phyloP scores from a whole-genome alignment of 495 filamentous ascomycete genomes.

The Aspergillus nanangensis region DNA sequence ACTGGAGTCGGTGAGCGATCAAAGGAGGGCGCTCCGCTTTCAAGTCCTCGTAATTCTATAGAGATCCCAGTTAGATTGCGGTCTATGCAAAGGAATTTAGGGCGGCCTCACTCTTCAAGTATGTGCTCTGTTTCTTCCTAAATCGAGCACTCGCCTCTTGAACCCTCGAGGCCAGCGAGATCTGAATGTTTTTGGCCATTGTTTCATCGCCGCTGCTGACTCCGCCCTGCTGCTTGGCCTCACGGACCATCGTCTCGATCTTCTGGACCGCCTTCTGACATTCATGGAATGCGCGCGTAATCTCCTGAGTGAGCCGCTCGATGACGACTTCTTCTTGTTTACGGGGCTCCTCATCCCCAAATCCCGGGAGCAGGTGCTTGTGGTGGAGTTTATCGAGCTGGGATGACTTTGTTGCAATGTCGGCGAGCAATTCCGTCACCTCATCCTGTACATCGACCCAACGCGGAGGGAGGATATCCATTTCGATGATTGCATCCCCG shows the following conservation, averaged over 20 bases:
- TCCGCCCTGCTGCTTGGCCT: conserved; percentile 61
- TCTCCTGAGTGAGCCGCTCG: conserved; percentile 82
- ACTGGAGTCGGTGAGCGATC: conserved; percentile 62
- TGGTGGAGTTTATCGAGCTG: conserved; percentile 89
- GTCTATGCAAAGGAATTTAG: neutral
- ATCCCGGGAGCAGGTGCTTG: conserved; percentile 94
- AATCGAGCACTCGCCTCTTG: conserved; percentile 92
- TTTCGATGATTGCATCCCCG: conserved; percentile 94
- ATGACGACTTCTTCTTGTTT: conserved; percentile 80
- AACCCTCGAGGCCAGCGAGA: conserved; percentile 78
- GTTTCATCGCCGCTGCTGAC: conserved; percentile 80
- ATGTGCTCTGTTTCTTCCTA: conserved; percentile 93
- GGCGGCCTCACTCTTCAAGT: conserved; percentile 73
- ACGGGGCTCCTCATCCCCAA: conserved; percentile 89
- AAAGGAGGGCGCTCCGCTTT: conserved; percentile 57
- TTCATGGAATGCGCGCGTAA: conserved; percentile 82
- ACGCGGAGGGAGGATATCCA: conserved; percentile 91
- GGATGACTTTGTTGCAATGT: conserved; percentile 76
- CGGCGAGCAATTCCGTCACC: conserved; percentile 74
- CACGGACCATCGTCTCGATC: conserved; percentile 79
- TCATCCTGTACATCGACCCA: conserved; percentile 97
- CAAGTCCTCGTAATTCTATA: conserved; percentile 79
- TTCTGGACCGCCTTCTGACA: conserved; percentile 85
- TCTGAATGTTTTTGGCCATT: conserved; percentile 95
- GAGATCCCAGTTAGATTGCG: conserved; percentile 6